A percentile compares a stretch with the other conserved stretches of the same genome.
Evolutionary conservation across 129 eudicot species (phyloP).

Genomic region (Lonicera japonica): DNA sequence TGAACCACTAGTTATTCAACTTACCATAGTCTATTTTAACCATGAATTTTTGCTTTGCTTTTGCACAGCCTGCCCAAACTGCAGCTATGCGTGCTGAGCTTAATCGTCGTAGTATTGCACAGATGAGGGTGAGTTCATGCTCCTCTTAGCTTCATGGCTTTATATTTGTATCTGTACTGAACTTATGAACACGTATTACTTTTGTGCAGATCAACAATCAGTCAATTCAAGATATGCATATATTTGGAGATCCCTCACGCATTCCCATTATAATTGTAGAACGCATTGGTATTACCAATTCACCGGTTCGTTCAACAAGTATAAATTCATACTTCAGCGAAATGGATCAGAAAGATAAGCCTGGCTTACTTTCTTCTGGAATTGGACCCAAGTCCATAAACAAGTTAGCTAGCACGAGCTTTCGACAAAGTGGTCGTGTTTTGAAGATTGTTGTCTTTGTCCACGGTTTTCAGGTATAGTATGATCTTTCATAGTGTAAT

Average conservation of each 20-base stretch:
- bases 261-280: conserved; percentile 85
- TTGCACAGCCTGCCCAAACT: conserved; percentile 86
- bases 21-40: conserved; percentile 1
- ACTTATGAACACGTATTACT: not conserved
- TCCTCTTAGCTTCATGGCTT: conserved; percentile 11
- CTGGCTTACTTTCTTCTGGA: conserved; percentile 27
- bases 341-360: conserved; percentile 42
- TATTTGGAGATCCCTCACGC: conserved; percentile 91
- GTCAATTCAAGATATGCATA: conserved; percentile 87
- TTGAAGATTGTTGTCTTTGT: conserved; percentile 90
- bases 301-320: conserved; percentile 64
- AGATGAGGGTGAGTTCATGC: conserved; percentile 74
- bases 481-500: not conserved
- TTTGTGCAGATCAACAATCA: conserved; percentile 77
- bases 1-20: no score
- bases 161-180: conserved; percentile 5
- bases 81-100: conserved; percentile 96
- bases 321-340: conserved; percentile 59
- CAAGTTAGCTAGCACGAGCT: conserved; percentile 30
- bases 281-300: conserved; percentile 68
- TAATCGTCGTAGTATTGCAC: conserved; percentile 95
- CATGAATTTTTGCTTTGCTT: conserved; percentile 3
- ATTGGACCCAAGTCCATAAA: conserved; percentile 24
- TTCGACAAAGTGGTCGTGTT: conserved; percentile 52
- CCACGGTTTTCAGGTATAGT: conserved; percentile 91